phyloP scores from a whole-genome alignment of 2,329 filamentous ascomycete species.

The Phialocephala subalpina region DNA sequence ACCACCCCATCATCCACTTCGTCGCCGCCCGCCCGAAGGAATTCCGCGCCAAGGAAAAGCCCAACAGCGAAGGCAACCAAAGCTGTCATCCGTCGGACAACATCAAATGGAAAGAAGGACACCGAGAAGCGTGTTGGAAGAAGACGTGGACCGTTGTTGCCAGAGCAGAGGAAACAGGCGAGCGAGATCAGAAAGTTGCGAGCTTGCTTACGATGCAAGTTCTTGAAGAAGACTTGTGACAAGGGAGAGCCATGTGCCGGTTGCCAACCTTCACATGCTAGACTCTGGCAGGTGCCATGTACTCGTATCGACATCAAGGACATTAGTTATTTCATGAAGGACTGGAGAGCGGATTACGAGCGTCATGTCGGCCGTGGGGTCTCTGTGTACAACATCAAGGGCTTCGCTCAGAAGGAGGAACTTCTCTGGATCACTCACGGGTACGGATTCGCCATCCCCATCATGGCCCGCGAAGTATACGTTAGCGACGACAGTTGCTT shows the following conservation, averaged over 20 bases:
- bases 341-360: constrained; percentile 98
- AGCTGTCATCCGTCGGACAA: constrained; percentile 78
- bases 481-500: constrained; percentile 94
- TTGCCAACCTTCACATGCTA: constrained; percentile 93
- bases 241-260: constrained; percentile 96
- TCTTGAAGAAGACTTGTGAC: constrained; percentile 98
- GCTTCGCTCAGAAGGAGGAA: constrained; percentile 71
- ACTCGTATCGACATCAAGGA: constrained; percentile 99
- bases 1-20: constrained; percentile 68
- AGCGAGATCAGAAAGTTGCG: constrained; percentile 96
- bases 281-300: constrained; percentile 97
- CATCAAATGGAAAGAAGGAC: constrained; percentile 79
- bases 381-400: constrained; percentile 95
- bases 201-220: constrained; percentile 95
- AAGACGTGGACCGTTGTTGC: constrained; percentile 86
- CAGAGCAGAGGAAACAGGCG: constrained; percentile 94
- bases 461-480: constrained; percentile 92
- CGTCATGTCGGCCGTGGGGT: constrained; percentile 87
- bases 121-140: constrained; percentile 93
- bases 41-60: constrained; percentile 72
- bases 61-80: constrained; percentile 78
- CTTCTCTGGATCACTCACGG: constrained; percentile 94
- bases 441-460: constrained; percentile 90
- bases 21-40: constrained; percentile 71
- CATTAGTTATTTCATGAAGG: constrained; percentile 98